Evolutionary conservation across 257 asterid species (phyloP).

Genomic region (Misopates orontium): DNA sequence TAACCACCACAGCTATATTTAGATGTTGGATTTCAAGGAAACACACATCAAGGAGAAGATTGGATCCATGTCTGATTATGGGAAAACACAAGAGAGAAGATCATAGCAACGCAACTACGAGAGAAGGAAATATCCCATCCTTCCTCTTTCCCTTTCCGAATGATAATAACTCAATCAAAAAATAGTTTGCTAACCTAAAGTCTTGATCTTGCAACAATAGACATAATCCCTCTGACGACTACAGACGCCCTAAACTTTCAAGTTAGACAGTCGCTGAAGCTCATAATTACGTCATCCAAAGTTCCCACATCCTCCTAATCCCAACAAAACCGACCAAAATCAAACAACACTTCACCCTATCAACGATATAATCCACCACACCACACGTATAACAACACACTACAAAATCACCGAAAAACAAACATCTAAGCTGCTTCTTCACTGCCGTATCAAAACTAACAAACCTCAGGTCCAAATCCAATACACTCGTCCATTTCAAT

Average conservation of each 20-base stretch:
- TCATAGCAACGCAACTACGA: background rate
- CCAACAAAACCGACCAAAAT: background rate
- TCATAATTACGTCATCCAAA: background rate
- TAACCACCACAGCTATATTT: background rate
- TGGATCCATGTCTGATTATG: background rate
- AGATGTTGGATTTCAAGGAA: background rate
- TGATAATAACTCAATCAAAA: background rate
- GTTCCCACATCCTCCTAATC: background rate
- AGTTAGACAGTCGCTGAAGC: background rate
- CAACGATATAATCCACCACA: background rate
- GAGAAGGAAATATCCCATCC: background rate
- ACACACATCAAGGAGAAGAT: background rate
- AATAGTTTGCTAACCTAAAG: background rate
- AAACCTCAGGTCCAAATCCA: too few relatives aligned
- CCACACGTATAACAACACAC: background rate
- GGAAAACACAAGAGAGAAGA: background rate
- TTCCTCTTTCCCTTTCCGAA: background rate
- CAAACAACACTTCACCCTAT: background rate
- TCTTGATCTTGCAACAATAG: too few relatives aligned
- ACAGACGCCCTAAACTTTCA: background rate
- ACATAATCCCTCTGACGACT: too few relatives aligned
- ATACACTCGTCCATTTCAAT: too few relatives aligned
- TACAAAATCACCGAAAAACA: background rate
- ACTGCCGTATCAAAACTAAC: too few relatives aligned
- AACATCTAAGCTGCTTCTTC: background rate